phyloP scores from a whole-genome alignment of 441 rosid species.

The Hura crepitans region DNA sequence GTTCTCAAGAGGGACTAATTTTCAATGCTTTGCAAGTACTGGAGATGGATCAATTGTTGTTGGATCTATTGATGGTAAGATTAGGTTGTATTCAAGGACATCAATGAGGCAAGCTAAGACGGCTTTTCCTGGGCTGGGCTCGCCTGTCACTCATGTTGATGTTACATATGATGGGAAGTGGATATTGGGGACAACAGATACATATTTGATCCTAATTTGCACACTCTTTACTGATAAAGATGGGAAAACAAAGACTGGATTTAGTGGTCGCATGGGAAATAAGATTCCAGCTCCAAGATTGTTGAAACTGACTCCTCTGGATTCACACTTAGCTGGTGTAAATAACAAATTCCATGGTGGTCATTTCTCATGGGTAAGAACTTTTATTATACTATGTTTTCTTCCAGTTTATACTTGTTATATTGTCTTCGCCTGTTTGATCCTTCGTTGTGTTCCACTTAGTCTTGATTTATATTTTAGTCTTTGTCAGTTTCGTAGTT shows the following conservation, averaged over 20 bases:
- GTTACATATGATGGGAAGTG: slow-evolving; percentile 95
- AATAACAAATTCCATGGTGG: slow-evolving; percentile 77
- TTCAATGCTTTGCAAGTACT: slow-evolving; percentile 84
- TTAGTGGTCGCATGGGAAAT: slow-evolving; percentile 93
- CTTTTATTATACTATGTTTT: slow-evolving; percentile 3
- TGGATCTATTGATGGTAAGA: slow-evolving; percentile 93
- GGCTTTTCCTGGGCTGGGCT: slow-evolving; percentile 96
- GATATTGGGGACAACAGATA: slow-evolving; percentile 92
- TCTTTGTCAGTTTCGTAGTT: too few relatives aligned
- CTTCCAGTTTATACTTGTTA: background rate
- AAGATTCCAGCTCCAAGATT: slow-evolving; percentile 88
- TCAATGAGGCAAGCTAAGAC: slow-evolving; percentile 96
- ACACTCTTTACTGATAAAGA: slow-evolving; percentile 78
- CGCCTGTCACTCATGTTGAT: slow-evolving; percentile 87
- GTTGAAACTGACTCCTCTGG: slow-evolving; percentile 80
- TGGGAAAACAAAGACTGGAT: slow-evolving; percentile 84
- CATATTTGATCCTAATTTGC: slow-evolving; percentile 83
- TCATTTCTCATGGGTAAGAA: slow-evolving; percentile 93
- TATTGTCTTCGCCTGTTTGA: background rate
- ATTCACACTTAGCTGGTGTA: slow-evolving; percentile 80
- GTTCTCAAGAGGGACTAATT: slow-evolving; percentile 91
- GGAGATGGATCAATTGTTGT: slow-evolving; percentile 94
- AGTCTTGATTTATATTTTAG: background rate
- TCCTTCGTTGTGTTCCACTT: background rate
- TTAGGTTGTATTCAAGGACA: slow-evolving; percentile 68